Percentiles rank a stretch among this genome's conserved stretches.
Conservation (phyloP, 345 rosid species). For the Rhizophora apiculata region DNA sequence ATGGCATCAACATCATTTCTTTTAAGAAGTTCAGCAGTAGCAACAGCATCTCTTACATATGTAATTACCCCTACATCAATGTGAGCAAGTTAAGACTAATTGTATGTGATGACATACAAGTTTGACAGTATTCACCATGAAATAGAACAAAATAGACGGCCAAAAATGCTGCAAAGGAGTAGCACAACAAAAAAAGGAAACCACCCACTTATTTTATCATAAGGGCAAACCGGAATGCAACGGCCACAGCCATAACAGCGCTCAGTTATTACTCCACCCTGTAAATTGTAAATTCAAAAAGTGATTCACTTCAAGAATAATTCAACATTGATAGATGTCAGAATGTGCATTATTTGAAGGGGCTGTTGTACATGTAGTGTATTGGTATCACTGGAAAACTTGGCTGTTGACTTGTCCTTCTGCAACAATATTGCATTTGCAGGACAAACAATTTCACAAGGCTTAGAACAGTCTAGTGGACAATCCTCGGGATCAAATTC, state of each 20-base stretch:
- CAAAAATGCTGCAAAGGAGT: background rate
- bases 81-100: too few relatives aligned
- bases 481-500: constrained; percentile 61
- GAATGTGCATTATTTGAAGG: constrained; percentile 2
- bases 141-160: background rate
- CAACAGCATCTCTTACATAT: constrained; percentile 46
- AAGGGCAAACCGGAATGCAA: constrained; percentile 60
- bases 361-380: constrained; percentile 24
- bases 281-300: constrained; percentile 7
- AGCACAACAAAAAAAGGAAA: constrained; percentile 1
- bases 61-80: constrained; percentile 35
- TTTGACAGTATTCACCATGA: background rate
- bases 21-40: constrained; percentile 46
- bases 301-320: too few relatives aligned
- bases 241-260: constrained; percentile 65
- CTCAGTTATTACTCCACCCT: constrained; percentile 55
- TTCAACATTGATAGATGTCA: constrained; percentile 1
- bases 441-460: constrained; percentile 56
- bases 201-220: constrained; percentile 52
- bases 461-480: constrained; percentile 53
- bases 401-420: constrained; percentile 19
- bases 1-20: constrained; percentile 50
- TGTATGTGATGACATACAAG: background rate
- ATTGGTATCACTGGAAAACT: constrained; percentile 10
- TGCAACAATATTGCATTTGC: constrained; percentile 49